Base-by-base conservation (phyloP, 129 eudicot species). In the Centrapalus pauciflorus region DNA sequence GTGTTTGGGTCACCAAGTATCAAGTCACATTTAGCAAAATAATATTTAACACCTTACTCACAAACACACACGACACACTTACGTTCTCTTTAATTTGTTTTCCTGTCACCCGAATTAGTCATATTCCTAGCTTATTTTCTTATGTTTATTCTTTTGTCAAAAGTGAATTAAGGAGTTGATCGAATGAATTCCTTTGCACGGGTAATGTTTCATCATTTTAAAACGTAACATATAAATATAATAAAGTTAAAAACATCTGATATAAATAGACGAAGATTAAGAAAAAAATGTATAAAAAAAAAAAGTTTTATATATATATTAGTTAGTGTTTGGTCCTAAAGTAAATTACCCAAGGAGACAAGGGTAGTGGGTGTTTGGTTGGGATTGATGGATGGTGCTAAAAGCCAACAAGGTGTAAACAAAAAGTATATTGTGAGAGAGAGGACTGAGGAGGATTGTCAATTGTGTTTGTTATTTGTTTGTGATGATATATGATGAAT, bases 311-410 rank as follows among this genome's bases (percentile, higher is more conserved):
- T 57, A 57, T 45, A 19, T 30, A 74, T 55, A 52, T 55, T 66
- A n/a, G n/a, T 66, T 65, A 56, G 73, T 74, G 67, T 74, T 74
- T 74, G 73, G 79, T 65, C 8, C 11, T 28, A 14, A 29, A 8
- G 2, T 23, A 55, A 17, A 66, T n/a, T n/a, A n/a, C 32, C 29
- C 7, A 25, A 25, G 64, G 73, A 65, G 79, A 74, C 79, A 74
- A 74, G 60, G 67, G 67, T 55, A 74, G 72, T 74, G 73, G 73
- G 79, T 23, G 78, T 55, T 74, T 74, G 79, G 79, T 74, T 74
- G 72, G 72, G 65, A 43, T 16, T 74, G 67, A 8, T 74, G 66
- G 46, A 56, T 55, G 79, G 67, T 74, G 67, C 79, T 65, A 74
- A 65, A 65, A 55, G 79, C 61, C 65, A 74, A 74, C 78, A 64